Evolutionary conservation across 148 eudicot genomes (phyloP).

Genomic region (Euryodendron excelsum): DNA sequence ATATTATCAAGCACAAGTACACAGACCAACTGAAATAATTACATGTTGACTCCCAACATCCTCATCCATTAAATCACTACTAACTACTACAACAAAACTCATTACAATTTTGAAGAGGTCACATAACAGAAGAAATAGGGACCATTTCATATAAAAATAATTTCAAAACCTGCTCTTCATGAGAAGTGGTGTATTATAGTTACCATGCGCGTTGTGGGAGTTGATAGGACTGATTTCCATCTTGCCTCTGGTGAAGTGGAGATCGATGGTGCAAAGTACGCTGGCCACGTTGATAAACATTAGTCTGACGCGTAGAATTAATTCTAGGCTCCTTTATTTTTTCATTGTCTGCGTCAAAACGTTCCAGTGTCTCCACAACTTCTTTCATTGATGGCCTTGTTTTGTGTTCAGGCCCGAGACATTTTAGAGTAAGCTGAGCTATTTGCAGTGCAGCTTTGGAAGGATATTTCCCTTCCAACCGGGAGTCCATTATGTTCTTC

Average conservation of each 20-base stretch:
- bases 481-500: slow-evolving; percentile 60
- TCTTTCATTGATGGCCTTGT: slow-evolving; percentile 75
- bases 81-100: background rate
- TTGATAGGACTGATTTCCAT: slow-evolving; percentile 23
- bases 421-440: slow-evolving; percentile 66
- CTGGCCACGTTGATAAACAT: slow-evolving; percentile 4
- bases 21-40: background rate
- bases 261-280: slow-evolving; percentile 22
- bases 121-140: background rate
- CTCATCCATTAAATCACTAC: background rate
- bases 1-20: background rate
- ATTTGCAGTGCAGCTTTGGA: slow-evolving; percentile 50
- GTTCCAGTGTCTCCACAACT: slow-evolving; percentile 52
- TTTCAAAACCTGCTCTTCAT: background rate
- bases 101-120: background rate
- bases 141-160: background rate
- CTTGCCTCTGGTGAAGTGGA: slow-evolving; percentile 23
- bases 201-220: slow-evolving; percentile 22
- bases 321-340: slow-evolving; percentile 37
- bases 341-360: slow-evolving; percentile 33
- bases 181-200: background rate
- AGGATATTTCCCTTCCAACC: slow-evolving; percentile 71
- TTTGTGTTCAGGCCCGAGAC: slow-evolving; percentile 51
- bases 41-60: background rate
- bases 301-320: slow-evolving; percentile 21